These are phyloP conservation scores for Dipodascus geniculatus DNA, from an alignment of 805 yeast species.

Conservation along the genomic window DNA sequence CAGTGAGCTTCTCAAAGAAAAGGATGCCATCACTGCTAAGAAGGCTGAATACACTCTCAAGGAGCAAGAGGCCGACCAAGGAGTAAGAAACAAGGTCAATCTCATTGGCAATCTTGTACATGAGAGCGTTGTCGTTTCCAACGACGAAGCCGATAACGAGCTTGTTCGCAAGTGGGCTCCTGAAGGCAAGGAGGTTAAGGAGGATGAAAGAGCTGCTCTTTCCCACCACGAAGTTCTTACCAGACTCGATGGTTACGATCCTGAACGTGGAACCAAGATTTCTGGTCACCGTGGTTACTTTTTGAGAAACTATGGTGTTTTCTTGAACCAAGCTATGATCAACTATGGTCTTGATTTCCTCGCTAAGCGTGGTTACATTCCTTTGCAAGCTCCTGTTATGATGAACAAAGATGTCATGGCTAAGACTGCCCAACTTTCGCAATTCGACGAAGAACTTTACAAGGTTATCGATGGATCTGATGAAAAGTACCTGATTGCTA, in stretches of 20 bases:
- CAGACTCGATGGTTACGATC: slow-evolving; percentile 95
- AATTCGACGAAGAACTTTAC: slow-evolving; percentile 95
- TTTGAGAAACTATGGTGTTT: slow-evolving; percentile 89
- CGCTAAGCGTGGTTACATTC: slow-evolving; percentile 65
- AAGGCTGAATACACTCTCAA: slow-evolving; percentile 53
- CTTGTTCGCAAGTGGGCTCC: slow-evolving; percentile 84
- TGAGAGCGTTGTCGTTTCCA: slow-evolving; percentile 75
- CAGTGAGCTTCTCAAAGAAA: slow-evolving; percentile 63
- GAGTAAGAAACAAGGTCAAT: slow-evolving; percentile 69
- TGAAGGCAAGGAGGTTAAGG: slow-evolving; percentile 48
- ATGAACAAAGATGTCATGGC: slow-evolving; percentile 99
- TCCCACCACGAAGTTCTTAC: slow-evolving; percentile 94
- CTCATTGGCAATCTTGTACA: slow-evolving; percentile 91
- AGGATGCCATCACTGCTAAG: slow-evolving; percentile 59
- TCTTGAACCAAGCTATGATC: slow-evolving; percentile 94
- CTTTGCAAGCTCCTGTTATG: slow-evolving; percentile 98
- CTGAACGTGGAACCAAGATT: slow-evolving; percentile 95
- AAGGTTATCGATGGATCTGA: slow-evolving; percentile 95
- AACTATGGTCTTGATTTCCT: slow-evolving; percentile 88
- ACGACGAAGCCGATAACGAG: slow-evolving; percentile 85
- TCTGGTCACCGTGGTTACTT: slow-evolving; percentile 99
- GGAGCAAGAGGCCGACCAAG: slow-evolving; percentile 73
- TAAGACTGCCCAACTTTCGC: slow-evolving; percentile 94
- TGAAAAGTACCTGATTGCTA: slow-evolving; percentile 95
- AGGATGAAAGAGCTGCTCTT: slow-evolving; percentile 67